Evolutionary conservation across 371 early-diverging fungal species (phyloP), one percentile per base, ranked within the genome.

Genomic region (Mortierella sp.): DNA sequence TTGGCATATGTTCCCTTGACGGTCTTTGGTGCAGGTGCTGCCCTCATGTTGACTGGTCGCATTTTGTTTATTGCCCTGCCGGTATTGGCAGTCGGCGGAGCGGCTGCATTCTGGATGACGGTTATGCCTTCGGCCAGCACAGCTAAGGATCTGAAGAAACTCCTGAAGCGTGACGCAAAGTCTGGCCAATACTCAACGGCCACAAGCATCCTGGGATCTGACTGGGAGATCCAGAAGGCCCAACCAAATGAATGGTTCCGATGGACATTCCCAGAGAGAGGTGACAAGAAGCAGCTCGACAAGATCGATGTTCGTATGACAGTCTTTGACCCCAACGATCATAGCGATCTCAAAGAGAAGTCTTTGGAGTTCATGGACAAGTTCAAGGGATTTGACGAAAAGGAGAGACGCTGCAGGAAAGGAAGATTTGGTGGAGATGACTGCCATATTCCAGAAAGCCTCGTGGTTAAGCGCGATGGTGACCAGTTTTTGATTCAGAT

Each of bases 161-260:
- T 80, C 36, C 32, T 80, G 28, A 57, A 65, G 65, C 75, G 81
- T 19, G 69, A 72, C 15, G 59, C 68, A 43, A 70, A 55, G n/a
- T 58, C 55, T 41, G 64, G 64, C 52, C 59, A 53, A n/a, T 67
- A 62, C 58, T 15, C 69, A 43, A 67, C 74, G 0, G 81, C 81
- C 1, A 16, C 75, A 58, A 58, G 61, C 11, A 41, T 48, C 52
- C 55, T 80, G 10, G 81, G 81, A 32, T 24, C 58, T n/a, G 67
- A 80, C 10, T 80, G 81, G 81, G 62, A 64, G 33, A 36, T 80
- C 45, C 72, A 80, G 41, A 57, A 47, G 8, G 81, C 81, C 7
- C 60, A 67, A 15, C 58, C 67, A 2, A 72, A 80, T 28, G 81
- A 80, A 41, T 80, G 67, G 69, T 80, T 80, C 66, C 75, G 65